Evolutionary conservation across 169 alveolate species (phyloP).

Genomic region (Condylostoma magnum): DNA sequence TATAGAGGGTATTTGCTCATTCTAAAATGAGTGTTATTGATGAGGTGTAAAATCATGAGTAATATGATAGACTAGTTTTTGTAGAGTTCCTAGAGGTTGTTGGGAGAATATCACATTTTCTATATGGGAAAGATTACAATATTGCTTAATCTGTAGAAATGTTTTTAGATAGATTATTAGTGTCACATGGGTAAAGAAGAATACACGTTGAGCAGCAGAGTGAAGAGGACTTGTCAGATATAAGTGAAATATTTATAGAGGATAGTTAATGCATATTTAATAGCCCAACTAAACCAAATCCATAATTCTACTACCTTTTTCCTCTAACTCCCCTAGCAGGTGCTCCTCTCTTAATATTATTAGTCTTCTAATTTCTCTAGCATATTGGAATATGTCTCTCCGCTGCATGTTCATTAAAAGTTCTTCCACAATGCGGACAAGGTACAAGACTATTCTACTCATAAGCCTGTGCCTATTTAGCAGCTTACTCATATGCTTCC

Average conservation of each 20-base stretch:
- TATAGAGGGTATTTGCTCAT: constrained; percentile 37
- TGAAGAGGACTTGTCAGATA: too few relatives aligned
- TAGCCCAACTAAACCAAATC: too few relatives aligned
- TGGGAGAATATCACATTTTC: constrained; percentile 44
- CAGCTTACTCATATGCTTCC: constrained; percentile 11
- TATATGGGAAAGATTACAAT: too few relatives aligned
- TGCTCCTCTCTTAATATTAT: constrained; percentile 1
- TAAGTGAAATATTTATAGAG: too few relatives aligned
- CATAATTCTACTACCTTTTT: too few relatives aligned
- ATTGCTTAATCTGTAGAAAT: too few relatives aligned
- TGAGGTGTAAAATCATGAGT: constrained; percentile 44
- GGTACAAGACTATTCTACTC: not conserved
- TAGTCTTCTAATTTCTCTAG: constrained; percentile 49
- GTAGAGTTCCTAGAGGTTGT: constrained; percentile 53
- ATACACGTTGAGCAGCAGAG: too few relatives aligned
- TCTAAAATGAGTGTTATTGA: constrained; percentile 46
- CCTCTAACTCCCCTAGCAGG: too few relatives aligned
- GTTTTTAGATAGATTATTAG: too few relatives aligned
- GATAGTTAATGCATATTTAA: too few relatives aligned
- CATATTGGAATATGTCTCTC: constrained; percentile 85
- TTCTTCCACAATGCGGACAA: constrained; percentile 79
- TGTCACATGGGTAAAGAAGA: too few relatives aligned
- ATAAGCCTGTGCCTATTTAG: not conserved
- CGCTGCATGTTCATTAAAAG: constrained; percentile 80
- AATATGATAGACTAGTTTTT: constrained; percentile 37